Percentiles rank a stretch among this genome's conserved stretches.
phyloP scores from a whole-genome alignment of 345 rosid genomes.

The Combretum micranthum region DNA sequence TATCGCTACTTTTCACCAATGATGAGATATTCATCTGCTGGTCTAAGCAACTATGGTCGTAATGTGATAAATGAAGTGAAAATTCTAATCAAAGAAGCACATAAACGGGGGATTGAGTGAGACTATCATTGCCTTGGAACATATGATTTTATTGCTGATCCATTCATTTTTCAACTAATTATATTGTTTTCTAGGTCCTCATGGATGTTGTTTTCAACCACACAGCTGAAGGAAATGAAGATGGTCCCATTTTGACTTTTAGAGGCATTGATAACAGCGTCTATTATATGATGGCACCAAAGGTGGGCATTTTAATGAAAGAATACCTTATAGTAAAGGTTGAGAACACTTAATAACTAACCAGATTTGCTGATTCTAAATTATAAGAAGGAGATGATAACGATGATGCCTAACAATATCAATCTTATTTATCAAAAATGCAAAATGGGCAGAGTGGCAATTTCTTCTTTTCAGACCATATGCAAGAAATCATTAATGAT shows the following conservation, averaged over 20 bases:
- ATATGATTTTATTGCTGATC: conserved; percentile 4
- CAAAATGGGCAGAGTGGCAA: too few relatives aligned
- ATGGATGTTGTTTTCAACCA: conserved; percentile 98
- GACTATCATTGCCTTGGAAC: conserved; percentile 9
- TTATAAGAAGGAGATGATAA: too few relatives aligned
- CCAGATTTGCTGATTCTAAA: too few relatives aligned
- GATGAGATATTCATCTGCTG: conserved; percentile 80
- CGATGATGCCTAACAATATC: too few relatives aligned
- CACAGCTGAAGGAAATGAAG: conserved; percentile 97
- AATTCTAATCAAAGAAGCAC: conserved; percentile 79
- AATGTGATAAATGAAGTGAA: conserved; percentile 87
- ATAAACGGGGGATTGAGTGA: conserved; percentile 92
- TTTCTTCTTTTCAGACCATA: too few relatives aligned
- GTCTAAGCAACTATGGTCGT: conserved; percentile 40
- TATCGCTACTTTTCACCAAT: conserved; percentile 83
- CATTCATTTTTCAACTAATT: conserved; percentile 15
- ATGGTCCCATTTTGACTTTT: conserved; percentile 79
- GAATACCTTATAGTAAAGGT: not conserved
- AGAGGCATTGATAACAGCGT: conserved; percentile 90
- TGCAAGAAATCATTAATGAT: too few relatives aligned
- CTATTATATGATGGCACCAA: conserved; percentile 95
- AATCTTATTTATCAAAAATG: too few relatives aligned
- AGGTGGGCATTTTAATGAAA: conserved; percentile 43
- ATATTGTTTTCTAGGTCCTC: conserved; percentile 52
- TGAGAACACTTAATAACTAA: too few relatives aligned